phyloP scores from a whole-genome alignment of 495 filamentous ascomycete genomes.

The Penicillium robsamsonii region DNA sequence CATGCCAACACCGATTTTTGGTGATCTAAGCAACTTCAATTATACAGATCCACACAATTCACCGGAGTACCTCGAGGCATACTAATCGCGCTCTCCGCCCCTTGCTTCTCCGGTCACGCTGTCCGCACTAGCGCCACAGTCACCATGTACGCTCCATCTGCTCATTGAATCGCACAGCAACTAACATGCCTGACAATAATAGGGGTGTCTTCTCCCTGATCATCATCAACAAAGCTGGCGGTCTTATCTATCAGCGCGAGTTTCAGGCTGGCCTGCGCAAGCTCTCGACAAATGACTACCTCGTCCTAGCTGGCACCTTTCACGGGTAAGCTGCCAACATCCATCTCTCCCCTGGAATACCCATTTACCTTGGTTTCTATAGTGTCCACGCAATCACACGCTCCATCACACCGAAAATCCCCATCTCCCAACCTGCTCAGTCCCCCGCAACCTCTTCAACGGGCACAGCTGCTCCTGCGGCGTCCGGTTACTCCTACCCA shows the following conservation, averaged over 20 bases:
- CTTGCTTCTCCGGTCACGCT: constrained; percentile 15
- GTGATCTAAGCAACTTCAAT: background rate
- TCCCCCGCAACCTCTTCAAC: constrained; percentile 31
- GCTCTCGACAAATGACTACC: constrained; percentile 88
- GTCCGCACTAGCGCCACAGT: constrained; percentile 9
- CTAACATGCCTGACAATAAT: constrained; percentile 17
- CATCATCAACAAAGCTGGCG: constrained; percentile 97
- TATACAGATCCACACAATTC: background rate
- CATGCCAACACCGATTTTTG: background rate
- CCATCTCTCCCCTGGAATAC: constrained; percentile 4
- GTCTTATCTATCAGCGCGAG: constrained; percentile 90
- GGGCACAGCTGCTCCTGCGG: constrained; percentile 23
- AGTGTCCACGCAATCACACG: constrained; percentile 88
- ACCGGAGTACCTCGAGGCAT: constrained; percentile 12
- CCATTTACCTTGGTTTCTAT: background rate
- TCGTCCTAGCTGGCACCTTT: constrained; percentile 97
- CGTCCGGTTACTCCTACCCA: constrained; percentile 37
- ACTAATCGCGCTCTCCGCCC: constrained; percentile 7
- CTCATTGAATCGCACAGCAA: constrained; percentile 5
- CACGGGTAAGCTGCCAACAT: constrained; percentile 64
- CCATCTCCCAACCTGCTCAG: constrained; percentile 30
- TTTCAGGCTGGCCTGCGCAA: constrained; percentile 82
- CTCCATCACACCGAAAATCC: constrained; percentile 62
- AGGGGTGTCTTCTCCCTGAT: constrained; percentile 94
- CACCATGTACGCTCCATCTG: constrained; percentile 23